Base-by-base conservation (phyloP, 805 yeast genomes). In the Ogataea ganodermae region DNA sequence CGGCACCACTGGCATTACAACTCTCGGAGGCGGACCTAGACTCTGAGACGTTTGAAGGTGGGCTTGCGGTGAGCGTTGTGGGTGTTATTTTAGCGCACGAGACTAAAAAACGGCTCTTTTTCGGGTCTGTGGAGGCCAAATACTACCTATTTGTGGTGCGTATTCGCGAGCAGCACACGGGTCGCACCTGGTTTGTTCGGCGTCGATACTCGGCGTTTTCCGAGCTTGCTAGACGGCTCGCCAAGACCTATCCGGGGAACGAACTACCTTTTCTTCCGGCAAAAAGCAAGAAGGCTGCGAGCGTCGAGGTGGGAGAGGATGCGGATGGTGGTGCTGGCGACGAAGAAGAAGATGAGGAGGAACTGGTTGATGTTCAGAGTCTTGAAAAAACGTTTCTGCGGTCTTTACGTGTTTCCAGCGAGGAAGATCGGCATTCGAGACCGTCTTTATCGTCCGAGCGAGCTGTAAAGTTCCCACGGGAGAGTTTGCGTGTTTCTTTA, bases 401-500 rank as follows among this genome's bases (percentile, higher is more conserved):
- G 24, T 48, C 60, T 2, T 36, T 61, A 13, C 42, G 50, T 6
- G 36, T 44, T 9, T 27, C 39, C n/a, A 47, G 31, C 14, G 46
- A 46, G 17, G 54, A 30, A n/a, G 17, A 14, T n/a, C 24, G 24
- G 8, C 24, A 49, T 8, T 13, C 39, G 23, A 35, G 41, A n/a
- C 35, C 50, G 8, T 36, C 30, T 14, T 36, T 45, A 3, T 28
- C 24, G 9, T 51, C 31, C 14, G 48, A 44, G 12, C 49, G 52
- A 16, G 51, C 49, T 21, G 28, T 53, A 31, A 64, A 61, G 30
- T 70, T 87, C 24, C 78, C 82, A 2, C 75, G 95, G 23, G 98
- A 92, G 63, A 83, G 81, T 53, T 76, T 89, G 55, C 72, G 98
- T 35, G 73, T 89, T 8, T 79, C 95, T 0, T 71, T 92, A 37